Evolutionary conservation across 2,329 filamentous ascomycete species (phyloP).

Genomic region (Cladophialophora immunda): DNA sequence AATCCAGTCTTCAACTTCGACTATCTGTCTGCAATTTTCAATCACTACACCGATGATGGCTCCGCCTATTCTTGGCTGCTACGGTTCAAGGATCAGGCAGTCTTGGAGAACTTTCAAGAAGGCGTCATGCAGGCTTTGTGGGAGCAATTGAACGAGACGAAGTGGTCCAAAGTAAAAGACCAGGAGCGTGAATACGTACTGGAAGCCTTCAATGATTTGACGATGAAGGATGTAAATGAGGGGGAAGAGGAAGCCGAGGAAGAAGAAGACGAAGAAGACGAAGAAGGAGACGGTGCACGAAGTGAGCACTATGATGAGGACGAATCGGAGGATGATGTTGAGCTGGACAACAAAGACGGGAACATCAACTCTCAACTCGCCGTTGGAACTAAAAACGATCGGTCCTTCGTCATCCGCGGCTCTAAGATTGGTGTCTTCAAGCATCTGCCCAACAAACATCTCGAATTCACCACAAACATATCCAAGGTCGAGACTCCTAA

Average conservation of each 20-base stretch:
- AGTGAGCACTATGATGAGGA: constrained; percentile 79
- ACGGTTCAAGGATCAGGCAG: constrained; percentile 84
- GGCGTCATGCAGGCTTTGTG: constrained; percentile 94
- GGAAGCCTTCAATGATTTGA: constrained; percentile 93
- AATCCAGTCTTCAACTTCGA: constrained; percentile 99
- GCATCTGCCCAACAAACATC: constrained; percentile 87
- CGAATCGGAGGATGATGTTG: constrained; percentile 81
- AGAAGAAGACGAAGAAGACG: constrained; percentile 65
- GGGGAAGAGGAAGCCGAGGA: constrained; percentile 66
- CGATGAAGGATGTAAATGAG: constrained; percentile 80
- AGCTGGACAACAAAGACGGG: constrained; percentile 73
- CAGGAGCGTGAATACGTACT: constrained; percentile 93
- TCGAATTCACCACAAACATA: constrained; percentile 97
- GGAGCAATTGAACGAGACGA: constrained; percentile 93
- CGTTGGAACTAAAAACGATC: constrained; percentile 95
- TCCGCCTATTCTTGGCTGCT: constrained; percentile 95
- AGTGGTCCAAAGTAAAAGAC: constrained; percentile 93
- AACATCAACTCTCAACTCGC: constrained; percentile 93
- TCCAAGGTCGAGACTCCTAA: constrained; percentile 91
- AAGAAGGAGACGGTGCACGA: constrained; percentile 69
- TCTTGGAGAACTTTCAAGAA: constrained; percentile 87
- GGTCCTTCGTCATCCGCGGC: constrained; percentile 95
- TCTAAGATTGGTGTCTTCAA: constrained; percentile 99
- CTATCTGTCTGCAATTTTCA: constrained; percentile 99
- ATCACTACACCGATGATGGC: constrained; percentile 88